Evolutionary conservation across 176 grass and related monocot species (phyloP).

Genomic region (Cenchrus americanus): DNA sequence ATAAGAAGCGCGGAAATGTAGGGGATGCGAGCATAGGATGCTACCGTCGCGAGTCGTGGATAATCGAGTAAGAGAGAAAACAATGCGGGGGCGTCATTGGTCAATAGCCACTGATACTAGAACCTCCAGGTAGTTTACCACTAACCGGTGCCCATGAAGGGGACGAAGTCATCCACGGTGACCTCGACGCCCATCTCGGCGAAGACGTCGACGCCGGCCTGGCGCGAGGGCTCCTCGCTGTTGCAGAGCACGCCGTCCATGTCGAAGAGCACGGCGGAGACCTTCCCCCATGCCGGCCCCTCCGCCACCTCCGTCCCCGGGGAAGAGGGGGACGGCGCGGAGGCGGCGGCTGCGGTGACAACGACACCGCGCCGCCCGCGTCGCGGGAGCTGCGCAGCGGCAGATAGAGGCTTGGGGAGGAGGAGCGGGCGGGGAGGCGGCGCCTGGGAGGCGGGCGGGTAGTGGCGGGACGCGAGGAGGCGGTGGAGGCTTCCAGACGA

Average conservation of each 20-base stretch:
- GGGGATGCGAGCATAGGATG: slow-evolving; percentile 8
- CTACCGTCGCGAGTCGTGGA: background rate
- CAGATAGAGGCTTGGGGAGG: slow-evolving; percentile 33
- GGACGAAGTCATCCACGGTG: slow-evolving; percentile 89
- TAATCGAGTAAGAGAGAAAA: background rate
- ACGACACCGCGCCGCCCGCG: slow-evolving; percentile 30
- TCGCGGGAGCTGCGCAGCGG: slow-evolving; percentile 32
- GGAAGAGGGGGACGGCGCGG: slow-evolving; percentile 42
- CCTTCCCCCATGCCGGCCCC: slow-evolving; percentile 67
- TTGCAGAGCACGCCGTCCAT: slow-evolving; percentile 97
- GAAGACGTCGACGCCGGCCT: slow-evolving; percentile 84
- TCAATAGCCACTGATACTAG: slow-evolving; percentile 21
- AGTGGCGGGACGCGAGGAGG: slow-evolving; percentile 35
- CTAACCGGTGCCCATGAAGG: slow-evolving; percentile 91
- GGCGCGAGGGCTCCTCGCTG: slow-evolving; percentile 85
- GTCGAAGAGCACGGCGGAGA: slow-evolving; percentile 92
- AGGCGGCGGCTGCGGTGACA: slow-evolving; percentile 27
- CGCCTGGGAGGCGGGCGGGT: slow-evolving; percentile 45
- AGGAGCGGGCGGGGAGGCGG: slow-evolving; percentile 47
- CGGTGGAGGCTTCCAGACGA: slow-evolving; percentile 50
- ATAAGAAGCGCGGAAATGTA: background rate
- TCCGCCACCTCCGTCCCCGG: slow-evolving; percentile 25
- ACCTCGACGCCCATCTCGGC: slow-evolving; percentile 89
- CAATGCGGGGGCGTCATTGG: slow-evolving; percentile 1
- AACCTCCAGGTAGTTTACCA: background rate